These are phyloP conservation scores for Marsdenia floribunda DNA, from an alignment of 257 asterid species.

Conservation along the genomic window DNA sequence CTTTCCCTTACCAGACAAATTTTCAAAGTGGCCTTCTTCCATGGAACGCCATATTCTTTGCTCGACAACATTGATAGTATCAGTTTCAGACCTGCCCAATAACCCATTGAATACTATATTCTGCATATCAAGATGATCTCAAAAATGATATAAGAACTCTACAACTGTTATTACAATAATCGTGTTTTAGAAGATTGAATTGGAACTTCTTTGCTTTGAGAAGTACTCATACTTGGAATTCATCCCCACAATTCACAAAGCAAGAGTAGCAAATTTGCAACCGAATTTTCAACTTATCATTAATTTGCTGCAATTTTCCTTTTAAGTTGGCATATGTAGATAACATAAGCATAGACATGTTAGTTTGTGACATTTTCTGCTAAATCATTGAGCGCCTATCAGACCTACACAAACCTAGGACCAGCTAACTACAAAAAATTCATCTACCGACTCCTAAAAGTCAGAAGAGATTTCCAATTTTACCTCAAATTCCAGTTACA, in stretches of 20 bases:
- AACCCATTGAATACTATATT: conserved; percentile 8
- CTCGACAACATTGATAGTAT: conserved; percentile 72
- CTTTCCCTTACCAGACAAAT: conserved; percentile 82
- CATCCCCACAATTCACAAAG: neutral
- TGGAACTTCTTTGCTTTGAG: neutral
- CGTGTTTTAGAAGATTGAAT: neutral
- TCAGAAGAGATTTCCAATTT: neutral
- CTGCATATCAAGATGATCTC: conserved; percentile 5
- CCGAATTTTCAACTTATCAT: neutral
- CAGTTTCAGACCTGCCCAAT: conserved; percentile 76
- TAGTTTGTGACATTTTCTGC: neutral
- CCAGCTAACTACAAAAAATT: neutral
- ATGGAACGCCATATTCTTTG: conserved; percentile 81
- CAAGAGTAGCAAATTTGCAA: neutral
- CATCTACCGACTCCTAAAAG: neutral
- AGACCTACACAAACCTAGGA: neutral
- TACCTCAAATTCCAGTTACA: neutral
- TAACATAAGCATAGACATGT: neutral
- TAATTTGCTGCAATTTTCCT: neutral
- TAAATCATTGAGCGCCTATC: neutral
- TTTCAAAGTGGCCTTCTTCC: conserved; percentile 92
- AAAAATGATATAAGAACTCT: neutral
- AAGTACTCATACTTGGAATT: neutral
- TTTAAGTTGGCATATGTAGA: neutral
- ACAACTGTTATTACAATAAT: neutral